Conservation (phyloP, 2,329 filamentous ascomycete genomes). For the Pseudogymnoascus sp. region DNA sequence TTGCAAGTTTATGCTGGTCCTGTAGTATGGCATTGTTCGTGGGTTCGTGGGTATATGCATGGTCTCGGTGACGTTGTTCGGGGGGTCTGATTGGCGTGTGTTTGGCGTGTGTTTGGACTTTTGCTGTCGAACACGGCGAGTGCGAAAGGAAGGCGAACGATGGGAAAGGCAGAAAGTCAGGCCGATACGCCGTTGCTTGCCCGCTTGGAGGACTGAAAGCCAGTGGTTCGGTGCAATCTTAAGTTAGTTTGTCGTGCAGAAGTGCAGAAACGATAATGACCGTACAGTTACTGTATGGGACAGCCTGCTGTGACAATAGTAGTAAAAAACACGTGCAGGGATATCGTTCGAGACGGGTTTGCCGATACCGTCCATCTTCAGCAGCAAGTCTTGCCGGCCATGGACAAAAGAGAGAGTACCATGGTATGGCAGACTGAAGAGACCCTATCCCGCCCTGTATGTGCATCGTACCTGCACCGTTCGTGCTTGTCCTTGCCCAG, state of each 20-base stretch:
- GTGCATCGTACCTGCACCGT: conserved; percentile 2
- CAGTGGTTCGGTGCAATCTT: conserved; percentile 5
- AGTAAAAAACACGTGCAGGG: not conserved
- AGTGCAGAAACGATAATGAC: not conserved
- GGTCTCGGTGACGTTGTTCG: not conserved
- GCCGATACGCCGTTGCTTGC: not conserved
- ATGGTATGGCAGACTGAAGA: not conserved
- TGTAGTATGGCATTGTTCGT: not conserved
- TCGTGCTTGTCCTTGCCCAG: not conserved
- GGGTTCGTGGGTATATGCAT: not conserved
- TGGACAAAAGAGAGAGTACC: not conserved
- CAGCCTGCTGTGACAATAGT: not conserved
- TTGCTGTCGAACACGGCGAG: not conserved
- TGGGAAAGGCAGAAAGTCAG: not conserved
- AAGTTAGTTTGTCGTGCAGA: not conserved
- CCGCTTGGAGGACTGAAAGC: not conserved
- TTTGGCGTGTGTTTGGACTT: not conserved
- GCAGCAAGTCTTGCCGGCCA: not conserved
- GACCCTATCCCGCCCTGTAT: not conserved
- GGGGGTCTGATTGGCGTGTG: not conserved
- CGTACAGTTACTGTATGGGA: not conserved
- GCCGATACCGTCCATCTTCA: not conserved
- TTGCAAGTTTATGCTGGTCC: not conserved
- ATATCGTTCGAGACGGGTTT: not conserved
- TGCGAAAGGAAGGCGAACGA: not conserved